These are phyloP conservation scores for Halophytophthora polymorphica DNA, from an alignment of 352 stramenopile genomes.

Conservation along the genomic window DNA sequence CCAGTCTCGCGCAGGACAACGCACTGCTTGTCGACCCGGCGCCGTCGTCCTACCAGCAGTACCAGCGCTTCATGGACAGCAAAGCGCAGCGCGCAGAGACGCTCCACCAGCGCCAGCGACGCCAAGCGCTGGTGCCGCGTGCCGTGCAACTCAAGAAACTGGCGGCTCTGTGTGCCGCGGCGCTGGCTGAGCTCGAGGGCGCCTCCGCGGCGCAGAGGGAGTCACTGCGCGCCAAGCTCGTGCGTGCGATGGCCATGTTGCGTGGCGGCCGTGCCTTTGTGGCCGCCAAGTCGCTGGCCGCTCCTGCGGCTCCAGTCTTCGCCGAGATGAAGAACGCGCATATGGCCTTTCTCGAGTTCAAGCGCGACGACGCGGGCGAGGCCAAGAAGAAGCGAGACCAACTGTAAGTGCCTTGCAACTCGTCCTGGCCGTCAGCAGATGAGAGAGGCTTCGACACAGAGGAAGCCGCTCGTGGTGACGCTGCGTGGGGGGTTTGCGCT, in stretches of 20 bases:
- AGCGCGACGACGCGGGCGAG: slow-evolving; percentile 9
- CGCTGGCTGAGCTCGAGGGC: slow-evolving; percentile 12
- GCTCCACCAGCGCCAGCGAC: slow-evolving; percentile 37
- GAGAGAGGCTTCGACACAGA: too few relatives aligned
- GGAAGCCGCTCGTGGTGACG: background rate
- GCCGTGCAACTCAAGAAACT: slow-evolving; percentile 38
- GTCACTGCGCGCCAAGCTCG: slow-evolving; percentile 22
- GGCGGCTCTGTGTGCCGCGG: slow-evolving; percentile 13
- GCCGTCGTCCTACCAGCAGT: slow-evolving; percentile 35
- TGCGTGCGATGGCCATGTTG: slow-evolving; percentile 25
- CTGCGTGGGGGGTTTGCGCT: background rate
- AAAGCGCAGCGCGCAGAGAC: slow-evolving; percentile 37
- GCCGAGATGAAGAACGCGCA: slow-evolving; percentile 49
- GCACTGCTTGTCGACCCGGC: slow-evolving; percentile 8
- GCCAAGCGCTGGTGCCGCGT: slow-evolving; percentile 29
- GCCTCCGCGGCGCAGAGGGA: slow-evolving; percentile 4
- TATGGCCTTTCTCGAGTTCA: slow-evolving; percentile 62
- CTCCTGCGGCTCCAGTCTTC: slow-evolving; percentile 8
- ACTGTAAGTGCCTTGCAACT: slow-evolving; percentile 10
- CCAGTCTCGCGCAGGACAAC: slow-evolving; percentile 2
- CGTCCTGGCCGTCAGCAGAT: too few relatives aligned
- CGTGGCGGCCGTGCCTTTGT: slow-evolving; percentile 27
- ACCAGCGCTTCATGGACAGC: slow-evolving; percentile 40
- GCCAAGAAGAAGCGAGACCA: slow-evolving; percentile 16
- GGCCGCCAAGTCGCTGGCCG: slow-evolving; percentile 12